Evolutionary conservation across 2,329 filamentous ascomycete genomes (phyloP), one percentile per base, ranked within the genome.

Genomic region (Eutypa lata): DNA sequence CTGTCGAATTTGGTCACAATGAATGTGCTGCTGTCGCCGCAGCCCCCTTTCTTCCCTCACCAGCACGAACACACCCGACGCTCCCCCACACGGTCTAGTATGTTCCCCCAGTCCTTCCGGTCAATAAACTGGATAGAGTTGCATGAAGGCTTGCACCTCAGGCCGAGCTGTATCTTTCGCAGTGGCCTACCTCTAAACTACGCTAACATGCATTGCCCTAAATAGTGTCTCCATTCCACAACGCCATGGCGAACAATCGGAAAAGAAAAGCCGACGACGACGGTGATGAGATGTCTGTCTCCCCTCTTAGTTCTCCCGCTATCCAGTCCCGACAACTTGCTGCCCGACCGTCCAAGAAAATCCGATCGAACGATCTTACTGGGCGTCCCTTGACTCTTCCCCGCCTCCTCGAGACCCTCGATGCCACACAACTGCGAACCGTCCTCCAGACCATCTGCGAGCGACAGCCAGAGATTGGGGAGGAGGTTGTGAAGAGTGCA

Each of bases 371-470:
- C 61, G 91, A 95, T 62, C 71, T 91, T 54, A 69, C 73, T 46
- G 82, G 81, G n/a, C 76, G 81, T 24, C 79, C 79, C 18, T 72
- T 85, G 42, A 64, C 75, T 2, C 74, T 84, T 7, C 77, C 80
- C 53, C 87, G 94, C 65, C 82, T 99, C n/a, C 85, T 99, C 57
- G 93, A 99, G 74, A 97, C 94, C 0, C 83, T 99, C 44, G 90
- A 95, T 65, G 87, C 87, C 55, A 83, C 89, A 54, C 90, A 95
- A 60, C 81, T 99, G 65, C 87, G 93, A 61, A 85, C 84, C 35
- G 86, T 97, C 1, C 81, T 99, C n/a, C 90, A 92, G 69, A 87
- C 89, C 51, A 89, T 99, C 67, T 97, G 92, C 75, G 89, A 96
- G 65, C 85, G 89, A 61, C 91, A 96, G 67, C 91, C 92, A 3